Conservation (phyloP, 75 land plant genomes). For the Larix kaempferi region DNA sequence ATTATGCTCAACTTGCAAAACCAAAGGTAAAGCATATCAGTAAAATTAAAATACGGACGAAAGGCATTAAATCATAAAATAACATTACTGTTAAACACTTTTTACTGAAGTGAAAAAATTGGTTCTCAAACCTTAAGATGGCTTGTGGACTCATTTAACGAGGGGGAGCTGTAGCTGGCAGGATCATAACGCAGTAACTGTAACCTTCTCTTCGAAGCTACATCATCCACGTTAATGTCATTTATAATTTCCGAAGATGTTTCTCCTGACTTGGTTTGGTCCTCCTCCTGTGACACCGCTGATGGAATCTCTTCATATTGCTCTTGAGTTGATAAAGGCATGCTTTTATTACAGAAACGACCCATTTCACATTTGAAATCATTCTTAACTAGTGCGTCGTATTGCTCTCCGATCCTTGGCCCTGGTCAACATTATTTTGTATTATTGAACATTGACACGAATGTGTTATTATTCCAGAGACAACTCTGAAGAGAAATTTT, state of each 20-base stretch:
- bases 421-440: too few relatives aligned
- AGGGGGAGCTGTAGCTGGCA: not conserved
- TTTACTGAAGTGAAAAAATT: too few relatives aligned
- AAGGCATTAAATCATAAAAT: not conserved
- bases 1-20: not conserved
- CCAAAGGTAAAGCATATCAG: not conserved
- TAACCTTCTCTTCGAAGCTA: not conserved
- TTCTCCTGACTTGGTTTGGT: not conserved
- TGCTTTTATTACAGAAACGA: not conserved
- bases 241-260: conserved; percentile 4
- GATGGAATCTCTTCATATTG: not conserved
- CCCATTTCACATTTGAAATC: too few relatives aligned
- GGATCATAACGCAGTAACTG: not conserved
- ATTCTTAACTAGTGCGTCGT: conserved; percentile 24
- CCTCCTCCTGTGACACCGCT: not conserved
- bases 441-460: too few relatives aligned
- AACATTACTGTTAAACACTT: too few relatives aligned
- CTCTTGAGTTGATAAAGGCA: too few relatives aligned
- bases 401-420: conserved; percentile 48
- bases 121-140: not conserved
- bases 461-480: too few relatives aligned
- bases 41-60: not conserved
- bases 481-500: too few relatives aligned
- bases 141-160: not conserved
- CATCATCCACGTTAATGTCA: not conserved